Base-by-base conservation (phyloP, 495 filamentous ascomycete species). In the Neurospora africana region DNA sequence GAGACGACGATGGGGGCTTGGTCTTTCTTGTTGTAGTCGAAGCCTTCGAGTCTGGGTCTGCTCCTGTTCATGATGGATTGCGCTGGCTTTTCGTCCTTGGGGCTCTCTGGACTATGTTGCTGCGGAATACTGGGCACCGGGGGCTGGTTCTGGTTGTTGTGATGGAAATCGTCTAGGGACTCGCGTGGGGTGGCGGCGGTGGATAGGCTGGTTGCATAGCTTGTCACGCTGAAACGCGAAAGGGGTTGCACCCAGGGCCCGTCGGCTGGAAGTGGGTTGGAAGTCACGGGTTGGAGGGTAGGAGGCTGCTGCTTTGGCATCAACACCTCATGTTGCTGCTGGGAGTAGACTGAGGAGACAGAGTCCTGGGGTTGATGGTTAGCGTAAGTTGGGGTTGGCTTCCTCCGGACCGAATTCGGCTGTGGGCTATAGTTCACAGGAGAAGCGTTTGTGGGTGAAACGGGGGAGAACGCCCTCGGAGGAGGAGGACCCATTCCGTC, bases 171-270 rank as follows among this genome's bases (percentile, higher is more conserved):
- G 68, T 86, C 82, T 39, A 85, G 78, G 38, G 86, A 87, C 23
- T 86, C 85, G 11, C 85, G 84, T 21, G 89, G 89, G 39, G 90
- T 89, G 53, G 83, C 85, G 19, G 83, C 84, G 39, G 82, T 84
- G 23, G 53, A 65, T 33, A 65, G 19, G 21, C 84, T 85, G 4
- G 88, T 84, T n/a, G 88, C 87, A 77, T 91, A 90, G 4, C 91
- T 93, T 19, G 91, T 91, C 67, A 89, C 82, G 79, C 90, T 93
- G 82, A 92, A 93, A 47, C 91, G 91, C 70, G 91, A 94, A 0
- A 79, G 77, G 9, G 89, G 90, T 68, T 90, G 84, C 19, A 80
- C 75, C 79, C 80, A 84, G 17, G 76, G 75, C 8, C 82, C 80
- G 30, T 65, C 53, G 15, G 27, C 53, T 19, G 53, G 27, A 33